These are phyloP conservation scores for Eucalyptus lansdowneana DNA, from an alignment of 345 rosid genomes.

Conservation along the genomic window DNA sequence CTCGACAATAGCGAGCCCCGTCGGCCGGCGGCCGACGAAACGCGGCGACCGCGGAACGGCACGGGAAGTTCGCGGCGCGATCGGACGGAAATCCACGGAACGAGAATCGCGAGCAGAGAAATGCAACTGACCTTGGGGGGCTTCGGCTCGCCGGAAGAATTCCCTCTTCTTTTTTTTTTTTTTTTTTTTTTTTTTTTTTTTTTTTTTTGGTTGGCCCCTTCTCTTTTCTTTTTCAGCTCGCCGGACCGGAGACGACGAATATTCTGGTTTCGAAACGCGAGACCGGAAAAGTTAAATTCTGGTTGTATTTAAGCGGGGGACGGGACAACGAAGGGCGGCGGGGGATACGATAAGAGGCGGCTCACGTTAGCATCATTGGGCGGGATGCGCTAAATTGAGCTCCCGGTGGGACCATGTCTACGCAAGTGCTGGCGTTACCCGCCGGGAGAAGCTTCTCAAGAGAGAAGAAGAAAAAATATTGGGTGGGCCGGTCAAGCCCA, in stretches of 20 bases:
- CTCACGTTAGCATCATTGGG: neutral
- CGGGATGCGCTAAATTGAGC: neutral
- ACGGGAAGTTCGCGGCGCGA: neutral
- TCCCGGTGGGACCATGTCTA: neutral
- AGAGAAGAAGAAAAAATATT: too few relatives aligned
- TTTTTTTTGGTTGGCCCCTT: neutral
- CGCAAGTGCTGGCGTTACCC: neutral
- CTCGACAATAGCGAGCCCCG: neutral
- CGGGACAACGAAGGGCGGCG: neutral
- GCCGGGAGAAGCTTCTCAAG: neutral
- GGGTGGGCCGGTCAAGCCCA: too few relatives aligned
- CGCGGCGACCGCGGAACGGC: neutral
- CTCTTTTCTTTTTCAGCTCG: neutral
- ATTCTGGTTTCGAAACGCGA: neutral
- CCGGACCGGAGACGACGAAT: neutral
- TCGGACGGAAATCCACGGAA: neutral
- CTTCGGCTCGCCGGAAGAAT: neutral
- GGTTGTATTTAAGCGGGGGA: neutral
- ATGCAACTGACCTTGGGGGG: neutral
- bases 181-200: too few relatives aligned
- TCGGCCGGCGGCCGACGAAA: neutral
- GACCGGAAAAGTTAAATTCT: neutral
- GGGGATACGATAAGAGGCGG: neutral
- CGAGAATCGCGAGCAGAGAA: neutral
- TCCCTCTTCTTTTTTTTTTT: neutral